A percentile compares a stretch with the other conserved stretches of the same genome.
These are phyloP conservation scores for Plasmodium coatneyi DNA, from an alignment of 169 alveolate species.

Conservation along the genomic window DNA sequence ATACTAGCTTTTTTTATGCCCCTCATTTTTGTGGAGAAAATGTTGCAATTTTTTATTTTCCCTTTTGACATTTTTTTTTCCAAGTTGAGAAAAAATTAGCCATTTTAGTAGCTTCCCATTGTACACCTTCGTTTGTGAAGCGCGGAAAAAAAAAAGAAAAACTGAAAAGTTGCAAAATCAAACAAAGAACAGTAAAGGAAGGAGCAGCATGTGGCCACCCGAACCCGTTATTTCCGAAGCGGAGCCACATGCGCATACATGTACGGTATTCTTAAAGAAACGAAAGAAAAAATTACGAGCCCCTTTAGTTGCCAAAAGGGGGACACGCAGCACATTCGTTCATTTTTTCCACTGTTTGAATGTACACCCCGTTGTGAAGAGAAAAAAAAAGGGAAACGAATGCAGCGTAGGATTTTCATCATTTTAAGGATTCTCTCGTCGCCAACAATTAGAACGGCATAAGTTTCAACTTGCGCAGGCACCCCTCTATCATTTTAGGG, in stretches of 20 bases:
- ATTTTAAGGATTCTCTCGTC: neutral
- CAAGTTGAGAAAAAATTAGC: neutral
- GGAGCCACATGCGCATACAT: neutral
- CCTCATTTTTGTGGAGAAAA: neutral
- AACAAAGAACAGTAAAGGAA: neutral
- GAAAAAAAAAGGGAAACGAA: neutral
- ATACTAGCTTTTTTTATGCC: neutral
- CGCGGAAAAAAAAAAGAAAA: conserved; percentile 1
- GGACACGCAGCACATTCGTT: neutral
- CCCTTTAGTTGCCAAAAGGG: neutral
- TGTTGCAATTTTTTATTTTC: neutral
- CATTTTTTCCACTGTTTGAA: neutral
- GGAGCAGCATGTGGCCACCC: neutral
- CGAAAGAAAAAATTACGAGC: neutral
- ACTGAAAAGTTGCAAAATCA: neutral
- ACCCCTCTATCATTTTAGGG: neutral
- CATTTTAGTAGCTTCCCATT: neutral
- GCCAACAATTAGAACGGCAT: neutral
- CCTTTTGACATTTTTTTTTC: neutral
- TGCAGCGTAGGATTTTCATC: neutral
- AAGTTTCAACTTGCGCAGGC: neutral
- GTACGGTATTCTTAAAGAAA: neutral
- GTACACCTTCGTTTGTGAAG: neutral
- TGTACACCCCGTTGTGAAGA: neutral
- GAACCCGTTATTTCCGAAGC: neutral